Evolutionary conservation across 108 stramenopile genomes (phyloP), one percentile per base, ranked within the genome.

Genomic region (Cyclotella atomus): DNA sequence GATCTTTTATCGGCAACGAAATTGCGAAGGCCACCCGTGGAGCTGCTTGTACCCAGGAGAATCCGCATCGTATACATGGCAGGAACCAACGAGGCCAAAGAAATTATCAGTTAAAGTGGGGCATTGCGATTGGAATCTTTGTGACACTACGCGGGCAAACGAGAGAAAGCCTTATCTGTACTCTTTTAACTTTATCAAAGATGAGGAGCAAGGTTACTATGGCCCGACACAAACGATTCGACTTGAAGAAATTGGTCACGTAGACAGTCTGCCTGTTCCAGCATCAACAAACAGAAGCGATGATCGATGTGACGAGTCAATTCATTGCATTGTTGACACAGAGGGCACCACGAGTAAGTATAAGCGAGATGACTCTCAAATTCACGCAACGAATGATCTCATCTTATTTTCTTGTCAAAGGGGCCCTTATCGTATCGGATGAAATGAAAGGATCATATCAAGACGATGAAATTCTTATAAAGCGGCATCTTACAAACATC

Each of bases 181-280:
- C 79, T 84, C 33, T 49, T 65, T 0, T 65, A 73, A 84, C 49
- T 83, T 80, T 52, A 81, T 91, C 19, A 82, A 90, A 43, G 81
- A 83, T 45, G 95, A 95, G 71, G 91, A 93, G 54, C 59, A 86
- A 24, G 90, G 87, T 6, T 75, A 82, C 32, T 95, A 89, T 68
- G 92, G 92, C 28, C 70, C 72, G 29, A 63, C 86, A 0, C 81
- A 82, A 44, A 91, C 75, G 19, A 81, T 97, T 0, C 88, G 87
- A 44, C 74, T 97, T 35, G 96, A 97, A 73, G 96, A 94, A 75
- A 95, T 97, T 46, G 96, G 96, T 10, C 91, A 79, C 71, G 70
- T 71, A 1, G 86, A 78, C 25, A 57, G 71, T 14, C 77, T 96
- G 5, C 91, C 93, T 10, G 70, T 83, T 21, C 89, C 87, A 41